Conservation (phyloP, 2,329 filamentous ascomycete genomes). For the Fusarium phyllophilum region DNA sequence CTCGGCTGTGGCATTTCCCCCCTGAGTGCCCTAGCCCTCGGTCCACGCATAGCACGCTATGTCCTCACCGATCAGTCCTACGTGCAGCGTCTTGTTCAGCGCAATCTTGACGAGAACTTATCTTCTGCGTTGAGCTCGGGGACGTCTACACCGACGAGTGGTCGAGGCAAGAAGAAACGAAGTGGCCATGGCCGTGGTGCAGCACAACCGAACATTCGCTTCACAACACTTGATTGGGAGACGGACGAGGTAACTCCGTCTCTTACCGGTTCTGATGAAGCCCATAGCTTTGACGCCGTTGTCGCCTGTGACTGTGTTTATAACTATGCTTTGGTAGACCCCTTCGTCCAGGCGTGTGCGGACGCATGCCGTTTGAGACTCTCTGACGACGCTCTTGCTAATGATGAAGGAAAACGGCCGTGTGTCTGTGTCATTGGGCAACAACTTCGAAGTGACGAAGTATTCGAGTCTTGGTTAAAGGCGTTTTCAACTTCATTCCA, state of each 20-base stretch:
- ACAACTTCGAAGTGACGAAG: slow-evolving; percentile 84
- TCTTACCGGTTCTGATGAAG: slow-evolving; percentile 50
- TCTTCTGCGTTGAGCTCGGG: slow-evolving; percentile 20
- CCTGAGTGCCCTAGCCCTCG: slow-evolving; percentile 76
- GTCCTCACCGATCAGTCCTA: slow-evolving; percentile 91
- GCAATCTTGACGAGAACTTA: slow-evolving; percentile 76
- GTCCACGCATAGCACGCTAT: slow-evolving; percentile 70
- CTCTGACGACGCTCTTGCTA: slow-evolving; percentile 19
- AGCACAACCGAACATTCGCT: slow-evolving; percentile 57
- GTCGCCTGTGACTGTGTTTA: slow-evolving; percentile 95
- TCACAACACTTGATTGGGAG: slow-evolving; percentile 86
- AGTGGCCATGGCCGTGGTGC: slow-evolving; percentile 6
- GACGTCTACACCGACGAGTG: slow-evolving; percentile 13
- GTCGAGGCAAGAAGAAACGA: slow-evolving; percentile 34
- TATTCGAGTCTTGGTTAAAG: slow-evolving; percentile 84
- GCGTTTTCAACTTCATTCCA: slow-evolving; percentile 74
- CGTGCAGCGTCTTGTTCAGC: slow-evolving; percentile 77
- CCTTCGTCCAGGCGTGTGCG: slow-evolving; percentile 83
- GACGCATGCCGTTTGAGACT: slow-evolving; percentile 74
- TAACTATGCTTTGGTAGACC: slow-evolving; percentile 85
- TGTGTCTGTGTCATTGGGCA: slow-evolving; percentile 86
- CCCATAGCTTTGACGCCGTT: slow-evolving; percentile 73
- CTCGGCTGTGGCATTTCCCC: slow-evolving; percentile 90
- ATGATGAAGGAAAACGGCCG: slow-evolving; percentile 49
- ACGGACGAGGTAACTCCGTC: slow-evolving; percentile 61